Base-by-base conservation (phyloP, 371 early-diverging fungal species). In the Blakeslea trispora region DNA sequence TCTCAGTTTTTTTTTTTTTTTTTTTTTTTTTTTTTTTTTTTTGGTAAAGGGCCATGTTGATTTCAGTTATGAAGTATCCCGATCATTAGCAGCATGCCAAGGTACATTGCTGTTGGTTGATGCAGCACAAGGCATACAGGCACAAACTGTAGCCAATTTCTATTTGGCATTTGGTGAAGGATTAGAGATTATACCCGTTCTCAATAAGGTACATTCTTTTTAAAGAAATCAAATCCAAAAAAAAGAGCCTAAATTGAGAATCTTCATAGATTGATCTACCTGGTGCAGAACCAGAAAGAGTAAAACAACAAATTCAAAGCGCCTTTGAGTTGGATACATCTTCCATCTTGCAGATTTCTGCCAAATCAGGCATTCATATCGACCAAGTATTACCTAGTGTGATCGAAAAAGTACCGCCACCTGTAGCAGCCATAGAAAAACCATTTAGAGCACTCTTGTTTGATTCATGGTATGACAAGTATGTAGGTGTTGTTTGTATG, bases 401-500 rank as follows among this genome's bases (percentile, higher is more conserved):
- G 9, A 90, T 97, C 41, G 91, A 93, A 24, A 66, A 77, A 14
- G 83, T 94, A 9, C 94, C 95, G 19, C 77, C 91, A 18, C 87
- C 92, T 50, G 46, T 52, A 10, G 93, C 87, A 14, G 74, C 83
- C 47, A 63, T 71, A 9, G 69, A 69, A 0, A 82, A 75, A 44
- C 90, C 93, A 5, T 86, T 97, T 61, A 82, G 88, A 57, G 91
- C 90, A 0, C 75, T 97, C 9, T 70, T 98, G 24, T 97, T 98
- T 63, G 99, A 98, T 69, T 91, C 91, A 11, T 98, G 98, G 98
- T 95, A 95, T 70, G 97, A 98, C 67, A 82, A 82, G 24, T 98
- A 96, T 69, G 87, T 91, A 0, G 99, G 99, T 17, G 98, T 97
- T 11, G 86, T 98, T 5, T 97, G 95, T 66, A 76, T 98, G 71